Evolutionary conservation across 1,139 yeast species (phyloP).

Genomic region (Blastobotrys serpentis): DNA sequence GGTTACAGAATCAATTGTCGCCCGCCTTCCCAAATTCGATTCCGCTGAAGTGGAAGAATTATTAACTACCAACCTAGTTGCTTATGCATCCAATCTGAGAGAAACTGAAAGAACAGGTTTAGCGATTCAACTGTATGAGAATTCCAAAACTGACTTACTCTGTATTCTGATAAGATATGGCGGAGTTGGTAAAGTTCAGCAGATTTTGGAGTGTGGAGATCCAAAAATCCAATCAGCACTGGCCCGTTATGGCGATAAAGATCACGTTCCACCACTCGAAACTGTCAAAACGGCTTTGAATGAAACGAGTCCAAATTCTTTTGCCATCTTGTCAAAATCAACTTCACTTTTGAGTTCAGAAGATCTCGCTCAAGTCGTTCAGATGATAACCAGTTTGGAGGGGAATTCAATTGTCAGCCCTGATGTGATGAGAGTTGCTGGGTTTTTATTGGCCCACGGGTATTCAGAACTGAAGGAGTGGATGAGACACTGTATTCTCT

Average conservation of each 20-base stretch:
- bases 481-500: slow-evolving; percentile 24
- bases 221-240: slow-evolving; percentile 12
- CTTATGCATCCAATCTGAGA: background rate
- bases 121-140: background rate
- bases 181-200: background rate
- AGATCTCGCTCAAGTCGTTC: background rate
- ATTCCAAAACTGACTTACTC: background rate
- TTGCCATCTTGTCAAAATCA: slow-evolving; percentile 9
- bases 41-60: background rate
- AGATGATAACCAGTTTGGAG: background rate
- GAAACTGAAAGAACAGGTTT: slow-evolving; percentile 1
- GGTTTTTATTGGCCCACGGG: background rate
- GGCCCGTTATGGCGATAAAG: background rate
- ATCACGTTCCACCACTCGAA: slow-evolving; percentile 2
- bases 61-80: slow-evolving; percentile 5
- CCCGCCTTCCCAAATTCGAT: background rate
- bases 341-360: slow-evolving; percentile 7
- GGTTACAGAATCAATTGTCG: background rate
- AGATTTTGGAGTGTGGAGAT: background rate
- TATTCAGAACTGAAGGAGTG: slow-evolving; percentile 9
- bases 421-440: slow-evolving; percentile 6
- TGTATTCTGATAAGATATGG: slow-evolving; percentile 10
- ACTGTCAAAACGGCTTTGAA: slow-evolving; percentile 1
- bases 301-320: background rate
- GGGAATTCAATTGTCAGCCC: slow-evolving; percentile 3